Conservation (phyloP, 73 alveolate species). For the Paramecium octaurelia region DNA sequence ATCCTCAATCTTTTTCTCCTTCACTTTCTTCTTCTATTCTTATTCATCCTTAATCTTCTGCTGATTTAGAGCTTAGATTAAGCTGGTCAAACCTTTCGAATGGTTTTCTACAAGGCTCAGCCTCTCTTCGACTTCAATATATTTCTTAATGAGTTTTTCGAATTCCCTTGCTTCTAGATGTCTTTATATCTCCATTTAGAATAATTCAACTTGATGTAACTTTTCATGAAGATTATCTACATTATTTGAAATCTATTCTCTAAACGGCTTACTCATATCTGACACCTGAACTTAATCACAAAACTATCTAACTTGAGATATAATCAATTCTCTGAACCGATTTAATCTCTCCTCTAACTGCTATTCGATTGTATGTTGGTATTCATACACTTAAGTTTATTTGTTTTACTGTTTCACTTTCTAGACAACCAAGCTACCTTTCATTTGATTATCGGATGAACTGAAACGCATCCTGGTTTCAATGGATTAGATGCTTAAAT, state of each 20-base stretch:
- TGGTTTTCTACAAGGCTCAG: neutral
- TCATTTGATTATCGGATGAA: neutral
- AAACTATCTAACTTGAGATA: neutral
- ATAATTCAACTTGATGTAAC: neutral
- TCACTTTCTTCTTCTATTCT: neutral
- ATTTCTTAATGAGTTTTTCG: neutral
- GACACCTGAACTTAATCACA: neutral
- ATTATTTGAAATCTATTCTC: slow-evolving; percentile 1
- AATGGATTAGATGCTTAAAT: neutral
- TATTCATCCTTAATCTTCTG: neutral
- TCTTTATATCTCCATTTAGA: neutral
- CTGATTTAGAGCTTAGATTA: neutral
- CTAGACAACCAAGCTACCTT: neutral
- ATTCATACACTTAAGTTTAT: neutral
- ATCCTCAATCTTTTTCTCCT: neutral
- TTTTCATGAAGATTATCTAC: neutral
- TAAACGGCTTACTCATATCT: slow-evolving; percentile 16
- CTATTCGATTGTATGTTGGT: neutral
- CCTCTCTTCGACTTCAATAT: neutral
- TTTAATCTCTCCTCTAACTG: neutral
- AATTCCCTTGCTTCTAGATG: slow-evolving; percentile 1
- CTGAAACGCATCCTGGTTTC: neutral
- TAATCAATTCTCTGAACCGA: neutral
- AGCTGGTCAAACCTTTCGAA: neutral
- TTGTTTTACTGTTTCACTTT: neutral